Percentiles rank a stretch among this genome's conserved stretches.
phyloP scores from a whole-genome alignment of 495 filamentous ascomycete genomes.

The Astrothelium subdiscretum region DNA sequence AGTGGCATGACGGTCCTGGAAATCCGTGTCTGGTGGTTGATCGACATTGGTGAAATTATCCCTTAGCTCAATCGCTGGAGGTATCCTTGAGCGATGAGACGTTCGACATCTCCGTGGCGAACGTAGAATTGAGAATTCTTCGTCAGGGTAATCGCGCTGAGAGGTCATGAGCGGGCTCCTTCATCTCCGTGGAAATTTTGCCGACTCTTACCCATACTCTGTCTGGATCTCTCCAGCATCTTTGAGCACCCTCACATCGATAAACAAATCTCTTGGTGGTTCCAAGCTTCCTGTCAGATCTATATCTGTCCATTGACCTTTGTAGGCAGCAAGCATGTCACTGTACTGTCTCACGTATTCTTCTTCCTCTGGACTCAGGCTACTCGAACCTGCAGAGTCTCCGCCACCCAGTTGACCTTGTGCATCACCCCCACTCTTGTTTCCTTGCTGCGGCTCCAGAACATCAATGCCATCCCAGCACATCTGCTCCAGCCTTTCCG shows the following conservation, averaged over 20 bases:
- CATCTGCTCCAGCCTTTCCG: constrained; percentile 86
- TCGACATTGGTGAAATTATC: neutral
- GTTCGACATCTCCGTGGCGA: constrained; percentile 89
- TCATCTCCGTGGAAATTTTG: neutral
- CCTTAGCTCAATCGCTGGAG: constrained; percentile 77
- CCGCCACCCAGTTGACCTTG: neutral
- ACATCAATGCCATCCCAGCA: constrained; percentile 86
- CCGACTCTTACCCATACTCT: constrained; percentile 75
- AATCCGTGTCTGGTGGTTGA: no score
- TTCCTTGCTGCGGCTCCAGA: constrained; percentile 42
- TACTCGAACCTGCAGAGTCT: constrained; percentile 49
- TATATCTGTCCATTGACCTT: constrained; percentile 97
- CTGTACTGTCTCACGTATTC: constrained; percentile 87
- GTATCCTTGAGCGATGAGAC: constrained; percentile 93
- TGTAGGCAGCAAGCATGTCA: constrained; percentile 89
- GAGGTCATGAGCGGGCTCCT: neutral
- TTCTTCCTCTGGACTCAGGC: constrained; percentile 91
- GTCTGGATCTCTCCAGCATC: constrained; percentile 99
- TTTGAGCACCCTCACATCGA: constrained; percentile 92
- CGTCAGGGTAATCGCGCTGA: constrained; percentile 84
- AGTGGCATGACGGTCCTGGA: no score
- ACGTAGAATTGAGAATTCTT: constrained; percentile 99
- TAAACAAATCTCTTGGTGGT: constrained; percentile 89
- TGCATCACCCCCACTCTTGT: constrained; percentile 18
- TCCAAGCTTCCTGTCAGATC: constrained; percentile 92